These are phyloP conservation scores for Diplodia mutila DNA, from an alignment of 2,329 filamentous ascomycete species.

Conservation along the genomic window DNA sequence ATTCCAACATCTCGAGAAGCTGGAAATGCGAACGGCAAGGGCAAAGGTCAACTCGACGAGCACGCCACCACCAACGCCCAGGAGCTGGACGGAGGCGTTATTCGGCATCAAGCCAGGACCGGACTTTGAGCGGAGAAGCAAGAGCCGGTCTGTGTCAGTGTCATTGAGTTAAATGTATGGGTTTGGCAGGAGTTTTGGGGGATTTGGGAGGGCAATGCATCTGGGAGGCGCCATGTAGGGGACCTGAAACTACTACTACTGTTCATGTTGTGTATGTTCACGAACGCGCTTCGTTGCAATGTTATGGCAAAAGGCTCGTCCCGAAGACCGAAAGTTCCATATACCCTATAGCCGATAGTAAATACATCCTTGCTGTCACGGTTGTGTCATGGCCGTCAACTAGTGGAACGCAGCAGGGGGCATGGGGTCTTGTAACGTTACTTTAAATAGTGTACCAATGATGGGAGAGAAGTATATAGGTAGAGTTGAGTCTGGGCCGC, in stretches of 20 bases:
- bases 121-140: slow-evolving; percentile 20
- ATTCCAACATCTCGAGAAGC: slow-evolving; percentile 15
- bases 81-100: slow-evolving; percentile 25
- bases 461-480: neutral
- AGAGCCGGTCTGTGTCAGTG: slow-evolving; percentile 22
- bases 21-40: slow-evolving; percentile 22
- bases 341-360: slow-evolving; percentile 24
- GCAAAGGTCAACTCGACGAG: slow-evolving; percentile 21
- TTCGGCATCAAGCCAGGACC: slow-evolving; percentile 26
- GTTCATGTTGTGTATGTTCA: slow-evolving; percentile 23
- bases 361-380: slow-evolving; percentile 22
- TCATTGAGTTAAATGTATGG: slow-evolving; percentile 20
- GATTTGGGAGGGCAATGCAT: slow-evolving; percentile 2
- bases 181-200: slow-evolving; percentile 15
- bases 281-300: slow-evolving; percentile 23
- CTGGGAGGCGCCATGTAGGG: slow-evolving; percentile 22
- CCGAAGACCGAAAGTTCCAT: slow-evolving; percentile 10
- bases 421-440: neutral
- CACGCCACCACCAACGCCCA: slow-evolving; percentile 24
- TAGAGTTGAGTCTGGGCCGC: neutral
- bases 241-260: slow-evolving; percentile 21
- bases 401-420: neutral
- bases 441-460: neutral
- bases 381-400: neutral
- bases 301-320: slow-evolving; percentile 17